Conservation (phyloP, 1,139 yeast species). For the Meyerozyma elateridarum region DNA sequence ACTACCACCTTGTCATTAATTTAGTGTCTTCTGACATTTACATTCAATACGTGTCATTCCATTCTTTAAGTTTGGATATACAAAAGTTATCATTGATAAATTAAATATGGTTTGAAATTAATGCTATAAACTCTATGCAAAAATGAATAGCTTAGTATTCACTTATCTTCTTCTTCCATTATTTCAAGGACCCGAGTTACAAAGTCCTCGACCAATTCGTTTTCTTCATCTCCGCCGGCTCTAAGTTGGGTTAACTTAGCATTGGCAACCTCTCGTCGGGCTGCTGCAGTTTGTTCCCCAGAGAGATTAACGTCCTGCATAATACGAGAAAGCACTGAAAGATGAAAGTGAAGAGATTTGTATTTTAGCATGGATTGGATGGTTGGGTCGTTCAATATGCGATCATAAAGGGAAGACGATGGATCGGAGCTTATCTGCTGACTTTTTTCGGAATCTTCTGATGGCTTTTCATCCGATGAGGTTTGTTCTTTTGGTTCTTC, state of each 20-base stretch:
- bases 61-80: no score
- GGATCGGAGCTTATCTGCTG: conserved; percentile 13
- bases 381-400: conserved; percentile 29
- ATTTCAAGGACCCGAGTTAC: conserved; percentile 16
- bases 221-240: conserved; percentile 59
- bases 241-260: conserved; percentile 58
- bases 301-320: conserved; percentile 42
- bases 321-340: conserved; percentile 43
- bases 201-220: conserved; percentile 64
- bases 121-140: no score
- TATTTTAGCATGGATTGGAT: conserved; percentile 41
- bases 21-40: no score
- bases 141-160: no score
- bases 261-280: conserved; percentile 53
- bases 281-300: conserved; percentile 41
- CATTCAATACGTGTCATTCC: no score
- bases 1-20: no score
- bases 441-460: conserved; percentile 1
- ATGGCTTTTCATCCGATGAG: conserved; percentile 4
- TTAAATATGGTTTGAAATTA: no score
- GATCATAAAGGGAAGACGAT: no score
- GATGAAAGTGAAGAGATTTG: conserved; percentile 50
- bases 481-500: conserved; percentile 9
- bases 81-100: no score
- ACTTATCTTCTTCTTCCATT: neutral